Conservation (phyloP, 768 basidiomycete species). For the Stropharia rugosoannulata region DNA sequence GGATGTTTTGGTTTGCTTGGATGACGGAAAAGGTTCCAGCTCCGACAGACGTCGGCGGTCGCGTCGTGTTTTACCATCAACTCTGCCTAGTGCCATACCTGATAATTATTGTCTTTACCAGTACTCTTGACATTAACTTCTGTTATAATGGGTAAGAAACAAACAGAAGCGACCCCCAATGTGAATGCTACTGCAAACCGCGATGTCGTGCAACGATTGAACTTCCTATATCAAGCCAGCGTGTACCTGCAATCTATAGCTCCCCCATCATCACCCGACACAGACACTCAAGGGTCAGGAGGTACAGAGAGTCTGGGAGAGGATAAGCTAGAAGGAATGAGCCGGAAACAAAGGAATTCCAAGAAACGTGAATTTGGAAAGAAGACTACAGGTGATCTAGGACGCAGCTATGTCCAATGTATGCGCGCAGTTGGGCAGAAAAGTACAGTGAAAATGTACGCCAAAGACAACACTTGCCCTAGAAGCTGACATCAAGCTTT, state of each 20-base stretch:
- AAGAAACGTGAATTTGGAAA: constrained; percentile 25
- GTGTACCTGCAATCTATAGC: constrained; percentile 50
- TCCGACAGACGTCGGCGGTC: no score
- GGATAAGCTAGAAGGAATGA: neutral
- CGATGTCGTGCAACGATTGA: constrained; percentile 81
- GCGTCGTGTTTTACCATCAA: no score
- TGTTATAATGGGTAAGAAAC: constrained; percentile 64
- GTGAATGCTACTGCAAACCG: constrained; percentile 59
- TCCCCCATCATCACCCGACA: neutral
- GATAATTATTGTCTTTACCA: no score
- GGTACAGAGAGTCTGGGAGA: constrained; percentile 3
- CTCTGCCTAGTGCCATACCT: no score
- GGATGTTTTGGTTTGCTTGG: no score
- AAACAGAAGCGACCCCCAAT: constrained; percentile 56
- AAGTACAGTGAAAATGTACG: constrained; percentile 76
- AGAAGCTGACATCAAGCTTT: neutral
- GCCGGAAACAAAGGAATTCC: constrained; percentile 8
- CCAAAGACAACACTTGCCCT: neutral
- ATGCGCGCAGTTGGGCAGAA: constrained; percentile 77
- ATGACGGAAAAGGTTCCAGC: no score
- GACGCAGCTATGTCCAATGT: constrained; percentile 59
- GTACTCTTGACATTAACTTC: neutral
- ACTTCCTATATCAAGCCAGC: constrained; percentile 84
- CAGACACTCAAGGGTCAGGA: neutral
- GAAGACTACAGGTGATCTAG: constrained; percentile 46